Conservation (phyloP, 1,284 basidiomycete species). For the Tilletia setariae region DNA sequence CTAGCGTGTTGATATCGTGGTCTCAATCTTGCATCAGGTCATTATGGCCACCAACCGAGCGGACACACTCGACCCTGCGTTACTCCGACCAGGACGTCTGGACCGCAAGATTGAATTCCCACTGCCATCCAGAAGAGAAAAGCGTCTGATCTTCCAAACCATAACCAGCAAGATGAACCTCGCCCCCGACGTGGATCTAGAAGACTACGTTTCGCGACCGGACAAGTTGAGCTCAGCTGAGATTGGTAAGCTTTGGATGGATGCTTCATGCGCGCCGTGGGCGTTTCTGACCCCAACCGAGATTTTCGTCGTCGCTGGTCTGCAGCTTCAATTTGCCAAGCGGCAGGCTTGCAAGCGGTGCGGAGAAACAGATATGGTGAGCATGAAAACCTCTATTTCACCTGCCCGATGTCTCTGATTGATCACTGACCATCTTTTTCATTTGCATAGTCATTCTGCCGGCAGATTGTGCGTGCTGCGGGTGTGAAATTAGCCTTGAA, state of each 20-base stretch:
- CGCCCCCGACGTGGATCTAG: constrained; percentile 93
- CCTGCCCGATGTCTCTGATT: background rate
- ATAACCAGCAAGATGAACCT: constrained; percentile 97
- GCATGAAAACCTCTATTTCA: background rate
- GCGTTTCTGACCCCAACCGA: too few species aligned
- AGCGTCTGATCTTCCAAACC: constrained; percentile 97
- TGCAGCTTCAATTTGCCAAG: constrained; percentile 82
- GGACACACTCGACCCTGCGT: constrained; percentile 69
- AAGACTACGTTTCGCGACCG: constrained; percentile 96
- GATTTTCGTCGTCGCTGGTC: background rate
- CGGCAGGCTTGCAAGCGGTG: constrained; percentile 95
- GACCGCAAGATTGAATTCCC: constrained; percentile 99
- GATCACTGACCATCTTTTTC: background rate
- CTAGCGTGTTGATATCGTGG: background rate
- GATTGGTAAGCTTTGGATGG: constrained; percentile 60
- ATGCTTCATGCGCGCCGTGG: background rate
- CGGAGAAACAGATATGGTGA: constrained; percentile 86
- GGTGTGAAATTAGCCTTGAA: background rate
- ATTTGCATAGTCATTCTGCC: constrained; percentile 72
- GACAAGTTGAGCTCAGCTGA: constrained; percentile 94
- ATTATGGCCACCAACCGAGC: constrained; percentile 55
- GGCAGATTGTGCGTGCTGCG: constrained; percentile 75
- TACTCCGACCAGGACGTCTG: constrained; percentile 93
- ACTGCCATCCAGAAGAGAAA: constrained; percentile 86
- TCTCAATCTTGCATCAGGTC: constrained; percentile 20